A percentile compares a stretch with the other conserved stretches of the same genome.
These are phyloP conservation scores for Breynia disticha DNA, from an alignment of 441 rosid genomes.

Conservation along the genomic window DNA sequence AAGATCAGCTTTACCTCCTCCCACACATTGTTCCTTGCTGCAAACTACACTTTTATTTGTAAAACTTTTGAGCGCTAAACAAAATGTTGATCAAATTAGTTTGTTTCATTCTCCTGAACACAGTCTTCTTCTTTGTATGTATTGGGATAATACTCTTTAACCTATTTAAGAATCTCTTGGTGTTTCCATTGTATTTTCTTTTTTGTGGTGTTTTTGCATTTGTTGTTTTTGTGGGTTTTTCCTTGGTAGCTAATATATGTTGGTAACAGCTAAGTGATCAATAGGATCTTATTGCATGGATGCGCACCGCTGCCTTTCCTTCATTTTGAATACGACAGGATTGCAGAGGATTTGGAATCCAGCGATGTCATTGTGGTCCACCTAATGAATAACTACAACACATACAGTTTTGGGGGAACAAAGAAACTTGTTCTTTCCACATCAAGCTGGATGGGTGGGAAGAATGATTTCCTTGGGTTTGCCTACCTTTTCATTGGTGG, in stretches of 20 bases:
- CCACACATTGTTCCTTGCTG: too few species aligned
- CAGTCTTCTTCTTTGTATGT: too few species aligned
- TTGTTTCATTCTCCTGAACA: too few species aligned
- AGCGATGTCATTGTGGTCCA: constrained; percentile 43
- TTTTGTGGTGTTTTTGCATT: constrained; percentile 4
- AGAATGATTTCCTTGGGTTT: constrained; percentile 65
- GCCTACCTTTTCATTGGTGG: constrained; percentile 60
- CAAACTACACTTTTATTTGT: too few species aligned
- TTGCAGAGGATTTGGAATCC: constrained; percentile 63
- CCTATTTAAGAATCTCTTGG: not conserved
- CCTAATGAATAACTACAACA: constrained; percentile 72
- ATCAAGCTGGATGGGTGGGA: constrained; percentile 76
- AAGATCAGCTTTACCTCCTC: too few species aligned
- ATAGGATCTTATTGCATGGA: constrained; percentile 84
- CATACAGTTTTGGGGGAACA: constrained; percentile 78
- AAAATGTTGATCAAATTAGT: too few species aligned
- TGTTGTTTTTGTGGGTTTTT: constrained; percentile 2
- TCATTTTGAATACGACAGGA: constrained; percentile 77
- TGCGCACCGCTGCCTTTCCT: constrained; percentile 77
- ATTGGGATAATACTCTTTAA: too few species aligned
- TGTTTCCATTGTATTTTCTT: not conserved
- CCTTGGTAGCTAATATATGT: constrained; percentile 13
- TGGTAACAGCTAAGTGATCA: constrained; percentile 54
- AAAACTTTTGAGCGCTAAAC: too few species aligned
- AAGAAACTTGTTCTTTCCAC: constrained; percentile 72